Percentiles rank a stretch among this genome's conserved stretches.
Evolutionary conservation across 2,329 filamentous ascomycete genomes (phyloP).

Genomic region (Colletotrichum sp.): DNA sequence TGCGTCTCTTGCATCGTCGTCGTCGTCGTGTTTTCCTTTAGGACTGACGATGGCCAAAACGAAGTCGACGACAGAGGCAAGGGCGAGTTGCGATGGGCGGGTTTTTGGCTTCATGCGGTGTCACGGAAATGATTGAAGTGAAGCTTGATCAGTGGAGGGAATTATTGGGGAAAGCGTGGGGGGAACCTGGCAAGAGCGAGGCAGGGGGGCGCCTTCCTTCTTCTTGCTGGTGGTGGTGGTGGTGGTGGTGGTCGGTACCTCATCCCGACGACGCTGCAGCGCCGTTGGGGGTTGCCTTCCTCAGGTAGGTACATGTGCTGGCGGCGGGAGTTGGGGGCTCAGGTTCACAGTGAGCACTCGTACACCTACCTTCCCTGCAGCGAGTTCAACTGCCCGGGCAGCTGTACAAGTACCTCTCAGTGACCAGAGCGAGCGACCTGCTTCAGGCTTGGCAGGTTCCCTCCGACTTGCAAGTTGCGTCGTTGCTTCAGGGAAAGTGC

Average conservation of each 20-base stretch:
- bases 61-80: neutral
- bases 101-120: slow-evolving; percentile 5
- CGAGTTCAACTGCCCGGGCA: neutral
- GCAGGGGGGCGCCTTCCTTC: neutral
- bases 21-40: too few relatives aligned
- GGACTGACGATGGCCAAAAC: neutral
- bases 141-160: slow-evolving; percentile 18
- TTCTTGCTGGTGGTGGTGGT: neutral
- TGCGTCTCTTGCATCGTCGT: neutral
- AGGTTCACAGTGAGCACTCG: neutral
- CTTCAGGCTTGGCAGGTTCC: slow-evolving; percentile 6
- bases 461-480: neutral
- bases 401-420: neutral
- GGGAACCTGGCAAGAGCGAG: slow-evolving; percentile 4
- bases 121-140: slow-evolving; percentile 13
- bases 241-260: neutral
- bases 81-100: neutral
- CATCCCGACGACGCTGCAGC: neutral
- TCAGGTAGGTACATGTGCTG: neutral
- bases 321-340: neutral
- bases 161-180: slow-evolving; percentile 11
- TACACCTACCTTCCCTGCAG: neutral
- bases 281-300: neutral
- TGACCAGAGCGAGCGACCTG: neutral
- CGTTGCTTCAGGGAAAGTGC: neutral